A percentile compares a stretch with the other conserved stretches of the same genome.
Evolutionary conservation across 2,329 filamentous ascomycete species (phyloP).

Genomic region (Penicillium sp.): DNA sequence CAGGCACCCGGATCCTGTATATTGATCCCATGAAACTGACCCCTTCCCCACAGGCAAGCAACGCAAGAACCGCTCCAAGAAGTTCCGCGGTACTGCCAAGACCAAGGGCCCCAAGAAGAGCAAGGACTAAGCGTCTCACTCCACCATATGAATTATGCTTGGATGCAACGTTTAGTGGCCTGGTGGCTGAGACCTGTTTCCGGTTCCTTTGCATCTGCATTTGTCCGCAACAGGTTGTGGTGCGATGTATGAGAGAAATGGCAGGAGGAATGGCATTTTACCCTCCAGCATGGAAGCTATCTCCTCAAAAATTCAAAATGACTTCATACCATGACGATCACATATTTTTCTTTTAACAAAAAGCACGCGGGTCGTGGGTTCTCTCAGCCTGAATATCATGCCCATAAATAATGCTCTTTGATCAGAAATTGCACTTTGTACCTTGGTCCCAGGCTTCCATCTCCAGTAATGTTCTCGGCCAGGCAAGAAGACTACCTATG

Average conservation of each 20-base stretch:
- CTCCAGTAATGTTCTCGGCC: too few relatives aligned
- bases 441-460: too few relatives aligned
- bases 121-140: slow-evolving; percentile 59
- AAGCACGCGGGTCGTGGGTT: slow-evolving; percentile 2
- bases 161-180: slow-evolving; percentile 24
- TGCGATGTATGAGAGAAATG: slow-evolving; percentile 6
- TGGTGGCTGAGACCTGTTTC: slow-evolving; percentile 21
- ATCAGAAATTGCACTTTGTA: too few relatives aligned
- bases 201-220: slow-evolving; percentile 7
- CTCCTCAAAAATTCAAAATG: neutral
- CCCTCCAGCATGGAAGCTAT: slow-evolving; percentile 4
- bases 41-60: slow-evolving; percentile 77
- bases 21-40: slow-evolving; percentile 7
- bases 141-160: slow-evolving; percentile 14
- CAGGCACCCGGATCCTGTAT: slow-evolving; percentile 1
- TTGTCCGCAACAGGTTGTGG: slow-evolving; percentile 4
- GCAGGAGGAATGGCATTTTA: slow-evolving; percentile 1
- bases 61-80: slow-evolving; percentile 99
- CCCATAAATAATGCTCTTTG: too few relatives aligned
- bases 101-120: slow-evolving; percentile 96
- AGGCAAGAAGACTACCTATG: too few relatives aligned
- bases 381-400: too few relatives aligned
- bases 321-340: slow-evolving; percentile 1
- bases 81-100: slow-evolving; percentile 96
- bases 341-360: neutral